These are phyloP conservation scores for Aspergillus campestris DNA, from an alignment of 495 filamentous ascomycete species.

Conservation along the genomic window DNA sequence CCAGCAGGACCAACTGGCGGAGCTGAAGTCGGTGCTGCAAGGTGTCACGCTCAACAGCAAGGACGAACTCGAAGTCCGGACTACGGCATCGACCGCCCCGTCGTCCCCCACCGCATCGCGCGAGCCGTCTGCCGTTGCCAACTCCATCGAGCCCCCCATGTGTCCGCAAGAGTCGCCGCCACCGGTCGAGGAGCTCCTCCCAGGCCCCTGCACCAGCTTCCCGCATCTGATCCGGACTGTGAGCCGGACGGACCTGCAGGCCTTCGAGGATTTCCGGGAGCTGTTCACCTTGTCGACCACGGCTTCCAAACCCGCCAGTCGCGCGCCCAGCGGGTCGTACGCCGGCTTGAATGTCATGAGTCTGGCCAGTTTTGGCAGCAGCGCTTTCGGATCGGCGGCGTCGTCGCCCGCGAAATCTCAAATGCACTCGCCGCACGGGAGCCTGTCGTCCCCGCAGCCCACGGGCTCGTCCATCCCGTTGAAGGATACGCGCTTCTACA, in stretches of 20 bases:
- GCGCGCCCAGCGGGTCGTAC: slow-evolving; percentile 63
- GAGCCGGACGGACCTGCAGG: slow-evolving; percentile 67
- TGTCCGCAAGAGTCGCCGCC: slow-evolving; percentile 5
- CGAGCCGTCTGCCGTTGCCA: slow-evolving; percentile 12
- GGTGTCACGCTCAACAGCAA: slow-evolving; percentile 59
- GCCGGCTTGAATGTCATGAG: slow-evolving; percentile 53
- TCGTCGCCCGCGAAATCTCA: slow-evolving; percentile 36
- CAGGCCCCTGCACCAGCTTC: slow-evolving; percentile 79
- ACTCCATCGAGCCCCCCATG: slow-evolving; percentile 13
- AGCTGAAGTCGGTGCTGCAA: slow-evolving; percentile 89
- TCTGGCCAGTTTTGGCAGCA: slow-evolving; percentile 42
- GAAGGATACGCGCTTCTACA: slow-evolving; percentile 91
- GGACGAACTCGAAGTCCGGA: slow-evolving; percentile 56
- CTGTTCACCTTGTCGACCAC: slow-evolving; percentile 58
- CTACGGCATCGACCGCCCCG: slow-evolving; percentile 52
- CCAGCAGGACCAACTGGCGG: slow-evolving; percentile 85
- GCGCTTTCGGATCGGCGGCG: slow-evolving; percentile 37
- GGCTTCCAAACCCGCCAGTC: slow-evolving; percentile 47
- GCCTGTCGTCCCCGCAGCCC: slow-evolving; percentile 26
- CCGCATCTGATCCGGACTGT: slow-evolving; percentile 73
- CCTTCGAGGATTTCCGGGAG: slow-evolving; percentile 79
- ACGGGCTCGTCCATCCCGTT: slow-evolving; percentile 43
- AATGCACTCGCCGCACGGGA: slow-evolving; percentile 32
- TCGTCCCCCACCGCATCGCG: slow-evolving; percentile 50
- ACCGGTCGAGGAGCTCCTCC: slow-evolving; percentile 49